Conservation (phyloP, 768 basidiomycete species). For the Cantharellus cinnabarinus region DNA sequence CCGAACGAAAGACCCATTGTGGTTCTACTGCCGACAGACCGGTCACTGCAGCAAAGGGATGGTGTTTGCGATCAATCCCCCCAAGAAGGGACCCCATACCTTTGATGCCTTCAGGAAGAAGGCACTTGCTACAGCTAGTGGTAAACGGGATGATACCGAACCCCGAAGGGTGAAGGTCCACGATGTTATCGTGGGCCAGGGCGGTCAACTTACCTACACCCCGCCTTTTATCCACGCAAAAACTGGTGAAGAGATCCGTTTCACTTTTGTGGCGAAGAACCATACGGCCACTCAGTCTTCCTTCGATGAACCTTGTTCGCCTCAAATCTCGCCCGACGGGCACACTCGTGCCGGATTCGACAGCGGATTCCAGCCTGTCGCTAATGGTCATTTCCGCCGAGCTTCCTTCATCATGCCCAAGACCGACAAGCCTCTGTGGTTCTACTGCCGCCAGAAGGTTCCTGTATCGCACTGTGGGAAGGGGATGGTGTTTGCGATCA, state of each 20-base stretch:
- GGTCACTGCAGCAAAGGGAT: too few species aligned
- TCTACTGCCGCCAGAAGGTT: slow-evolving; percentile 7
- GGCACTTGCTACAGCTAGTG: too few species aligned
- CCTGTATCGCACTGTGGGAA: slow-evolving; percentile 5
- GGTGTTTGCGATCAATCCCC: too few species aligned
- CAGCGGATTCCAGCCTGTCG: slow-evolving; percentile 22
- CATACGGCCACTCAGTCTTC: not conserved
- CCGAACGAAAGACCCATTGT: too few species aligned
- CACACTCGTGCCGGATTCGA: slow-evolving; percentile 28
- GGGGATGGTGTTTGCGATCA: slow-evolving; percentile 9
- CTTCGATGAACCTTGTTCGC: slow-evolving; percentile 8
- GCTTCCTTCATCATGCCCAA: not conserved
- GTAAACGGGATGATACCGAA: too few species aligned
- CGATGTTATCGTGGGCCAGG: too few species aligned
- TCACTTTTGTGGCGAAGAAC: slow-evolving; percentile 1
- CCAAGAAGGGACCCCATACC: too few species aligned
- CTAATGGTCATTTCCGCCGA: not conserved
- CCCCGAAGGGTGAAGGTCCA: too few species aligned
- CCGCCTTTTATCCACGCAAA: too few species aligned
- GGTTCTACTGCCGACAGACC: too few species aligned
- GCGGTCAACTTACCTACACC: too few species aligned
- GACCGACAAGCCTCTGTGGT: slow-evolving; percentile 7
- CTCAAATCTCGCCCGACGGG: slow-evolving; percentile 19
- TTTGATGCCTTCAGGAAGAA: too few species aligned
- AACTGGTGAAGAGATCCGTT: slow-evolving; percentile 1